Base-by-base conservation (phyloP, 805 yeast genomes). In the Myxozyma monticola region DNA sequence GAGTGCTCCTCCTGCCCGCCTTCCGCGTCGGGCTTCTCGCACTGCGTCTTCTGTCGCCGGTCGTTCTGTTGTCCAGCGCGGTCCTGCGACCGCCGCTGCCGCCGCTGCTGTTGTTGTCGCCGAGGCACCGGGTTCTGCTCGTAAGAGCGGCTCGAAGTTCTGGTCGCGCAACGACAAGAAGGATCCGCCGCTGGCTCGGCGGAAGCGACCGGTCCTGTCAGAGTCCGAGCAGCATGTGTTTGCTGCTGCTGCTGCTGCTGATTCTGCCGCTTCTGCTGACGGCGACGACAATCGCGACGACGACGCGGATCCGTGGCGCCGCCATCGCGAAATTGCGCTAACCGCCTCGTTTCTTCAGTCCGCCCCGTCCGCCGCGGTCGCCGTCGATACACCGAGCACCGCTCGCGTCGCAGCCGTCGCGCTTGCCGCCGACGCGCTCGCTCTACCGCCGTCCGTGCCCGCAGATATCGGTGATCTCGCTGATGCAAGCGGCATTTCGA, bases 361-460 rank as follows among this genome's bases (percentile, higher is more conserved):
- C 38, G 37, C 49, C 7, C 37, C 26, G 22, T 38, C 31, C n/a
- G 48, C 48, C n/a, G 56, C 48, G 7, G 52, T 48, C 17, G 45
- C 33, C 28, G 39, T 46, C 42, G 49, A 51, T 36, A 51, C 51
- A 1, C 52, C 52, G 29, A 26, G 44, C 9, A 36, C 40, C 7
- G 51, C 56, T 10, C 43, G 41, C n/a, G 37, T 24, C 18, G 29
- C 43, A 12, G 42, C 49, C 33, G 34, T 49, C 38, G 44, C 45
- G 17, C 30, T 33, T n/a, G 40, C 47, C 37, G 50, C 30, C 33
- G 24, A 28, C 22, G n/a, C n/a, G n/a, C n/a, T 12, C 20, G 49
- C 20, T 12, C 51, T 30, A 25, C 20, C 15, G 39, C 43, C 12
- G 35, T 17, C 26, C 30, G 38, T 9, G 30, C 36, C 26, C 33